Conservation (phyloP, 148 eudicot genomes). For the Chenopodium formosanum region DNA sequence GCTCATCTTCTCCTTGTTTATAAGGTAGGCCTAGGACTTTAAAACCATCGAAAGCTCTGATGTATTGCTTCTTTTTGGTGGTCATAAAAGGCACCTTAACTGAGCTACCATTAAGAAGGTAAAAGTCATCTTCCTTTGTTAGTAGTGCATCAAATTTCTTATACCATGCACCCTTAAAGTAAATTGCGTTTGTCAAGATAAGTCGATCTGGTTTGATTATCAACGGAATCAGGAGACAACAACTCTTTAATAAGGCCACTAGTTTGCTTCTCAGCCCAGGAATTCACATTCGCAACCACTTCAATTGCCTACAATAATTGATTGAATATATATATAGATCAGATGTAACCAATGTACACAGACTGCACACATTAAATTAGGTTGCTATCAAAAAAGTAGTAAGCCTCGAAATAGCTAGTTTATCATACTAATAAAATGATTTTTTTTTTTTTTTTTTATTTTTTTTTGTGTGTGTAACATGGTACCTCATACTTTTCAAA, state of each 20-base stretch:
- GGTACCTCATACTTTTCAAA: too few species aligned
- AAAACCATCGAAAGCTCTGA: slow-evolving; percentile 46
- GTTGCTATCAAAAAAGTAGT: too few species aligned
- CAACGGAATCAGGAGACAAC: slow-evolving; percentile 63
- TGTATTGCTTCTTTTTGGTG: too few species aligned
- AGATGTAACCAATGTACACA: slow-evolving; percentile 8
- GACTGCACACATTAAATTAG: too few species aligned
- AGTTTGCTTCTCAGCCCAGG: slow-evolving; percentile 74
- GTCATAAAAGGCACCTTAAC: slow-evolving; percentile 76
- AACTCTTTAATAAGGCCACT: slow-evolving; percentile 69
- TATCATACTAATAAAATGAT: too few species aligned
- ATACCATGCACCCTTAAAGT: slow-evolving; percentile 76
- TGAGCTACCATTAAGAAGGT: slow-evolving; percentile 56
- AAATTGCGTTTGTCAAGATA: slow-evolving; percentile 69
- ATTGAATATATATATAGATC: too few species aligned
- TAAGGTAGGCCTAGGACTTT: slow-evolving; percentile 76
- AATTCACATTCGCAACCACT: slow-evolving; percentile 52
- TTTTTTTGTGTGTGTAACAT: too few species aligned
- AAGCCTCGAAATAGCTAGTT: too few species aligned
- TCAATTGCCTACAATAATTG: slow-evolving; percentile 44
- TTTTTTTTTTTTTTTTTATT: too few species aligned
- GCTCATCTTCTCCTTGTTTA: slow-evolving; percentile 59
- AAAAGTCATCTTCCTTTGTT: slow-evolving; percentile 55
- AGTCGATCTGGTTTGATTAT: slow-evolving; percentile 51
- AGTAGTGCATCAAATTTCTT: slow-evolving; percentile 52